phyloP scores from a whole-genome alignment of 2,329 filamentous ascomycete species.

The Sarocladium oryzae region DNA sequence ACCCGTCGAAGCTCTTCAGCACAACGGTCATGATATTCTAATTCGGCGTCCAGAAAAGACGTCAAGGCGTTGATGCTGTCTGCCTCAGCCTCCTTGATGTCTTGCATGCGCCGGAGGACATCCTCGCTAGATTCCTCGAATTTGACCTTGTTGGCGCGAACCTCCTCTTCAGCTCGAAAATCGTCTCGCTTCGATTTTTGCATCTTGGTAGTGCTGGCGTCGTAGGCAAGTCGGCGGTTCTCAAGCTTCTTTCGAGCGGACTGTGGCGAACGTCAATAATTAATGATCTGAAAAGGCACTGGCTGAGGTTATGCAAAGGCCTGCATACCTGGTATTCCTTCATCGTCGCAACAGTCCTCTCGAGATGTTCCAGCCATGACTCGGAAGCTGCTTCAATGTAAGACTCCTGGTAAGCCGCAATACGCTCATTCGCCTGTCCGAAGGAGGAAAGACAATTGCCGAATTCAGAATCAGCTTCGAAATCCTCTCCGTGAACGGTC shows the following conservation, averaged over 20 bases:
- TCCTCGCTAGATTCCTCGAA: constrained; percentile 95
- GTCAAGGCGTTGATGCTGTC: constrained; percentile 77
- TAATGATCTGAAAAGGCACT: neutral
- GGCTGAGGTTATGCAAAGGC: neutral
- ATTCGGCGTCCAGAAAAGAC: constrained; percentile 78
- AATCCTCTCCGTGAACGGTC: constrained; percentile 86
- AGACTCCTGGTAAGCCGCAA: constrained; percentile 77
- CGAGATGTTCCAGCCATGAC: constrained; percentile 86
- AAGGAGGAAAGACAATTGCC: constrained; percentile 74
- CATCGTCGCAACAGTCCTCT: constrained; percentile 87
- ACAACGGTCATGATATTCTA: constrained; percentile 87
- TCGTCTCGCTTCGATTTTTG: constrained; percentile 92
- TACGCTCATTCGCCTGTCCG: constrained; percentile 81
- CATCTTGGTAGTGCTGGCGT: constrained; percentile 83
- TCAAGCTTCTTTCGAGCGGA: constrained; percentile 90
- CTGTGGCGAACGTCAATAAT: constrained; percentile 22
- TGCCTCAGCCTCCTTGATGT: constrained; percentile 85
- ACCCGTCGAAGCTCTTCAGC: constrained; percentile 67
- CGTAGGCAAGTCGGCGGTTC: constrained; percentile 79
- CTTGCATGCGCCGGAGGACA: constrained; percentile 85
- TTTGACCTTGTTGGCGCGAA: constrained; percentile 85
- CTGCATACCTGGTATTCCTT: constrained; percentile 84
- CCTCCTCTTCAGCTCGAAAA: constrained; percentile 86
- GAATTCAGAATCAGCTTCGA: constrained; percentile 84
- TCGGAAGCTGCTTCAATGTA: constrained; percentile 73